phyloP scores from a whole-genome alignment of 1,284 basidiomycete genomes.

The Heterobasidion occidentale region DNA sequence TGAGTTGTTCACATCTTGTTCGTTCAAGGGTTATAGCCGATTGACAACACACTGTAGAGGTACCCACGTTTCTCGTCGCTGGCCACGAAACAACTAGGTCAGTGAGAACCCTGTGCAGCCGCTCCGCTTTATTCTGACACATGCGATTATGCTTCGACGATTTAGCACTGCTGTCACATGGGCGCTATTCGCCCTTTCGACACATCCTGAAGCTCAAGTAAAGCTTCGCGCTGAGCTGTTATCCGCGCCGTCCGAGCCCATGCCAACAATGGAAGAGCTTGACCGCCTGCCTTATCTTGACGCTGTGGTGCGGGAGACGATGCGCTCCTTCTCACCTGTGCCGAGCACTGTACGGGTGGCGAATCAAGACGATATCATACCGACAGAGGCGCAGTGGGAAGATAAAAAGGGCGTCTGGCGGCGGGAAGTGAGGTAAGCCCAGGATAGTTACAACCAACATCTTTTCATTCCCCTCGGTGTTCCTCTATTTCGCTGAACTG shows the following conservation, averaged over 20 bases:
- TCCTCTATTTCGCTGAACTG: not conserved
- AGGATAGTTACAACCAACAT: not conserved
- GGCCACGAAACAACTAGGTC: conserved; percentile 75
- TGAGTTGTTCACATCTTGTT: conserved; percentile 25
- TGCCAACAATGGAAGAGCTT: conserved; percentile 49
- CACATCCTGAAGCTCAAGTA: conserved; percentile 46
- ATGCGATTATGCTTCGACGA: not conserved
- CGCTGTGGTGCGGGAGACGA: conserved; percentile 58
- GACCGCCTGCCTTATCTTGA: conserved; percentile 57
- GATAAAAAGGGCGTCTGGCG: conserved; percentile 13
- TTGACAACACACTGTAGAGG: conserved; percentile 26
- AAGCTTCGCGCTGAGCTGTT: conserved; percentile 66
- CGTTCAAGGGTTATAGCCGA: not conserved
- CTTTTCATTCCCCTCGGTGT: no score
- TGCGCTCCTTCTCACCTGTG: conserved; percentile 60
- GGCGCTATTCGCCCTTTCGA: conserved; percentile 59
- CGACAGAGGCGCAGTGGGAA: conserved; percentile 27
- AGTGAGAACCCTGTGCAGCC: not conserved
- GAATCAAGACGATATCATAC: conserved; percentile 51
- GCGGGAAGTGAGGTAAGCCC: conserved; percentile 13
- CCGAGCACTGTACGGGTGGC: conserved; percentile 42
- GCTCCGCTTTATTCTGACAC: not conserved
- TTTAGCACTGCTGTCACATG: conserved; percentile 33
- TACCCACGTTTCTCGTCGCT: conserved; percentile 52
- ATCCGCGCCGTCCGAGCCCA: conserved; percentile 22